Percentiles rank a stretch among this genome's conserved stretches.
Evolutionary conservation across 208 protist genomes (phyloP).

Genomic region (Acanthamoeba castellanii): DNA sequence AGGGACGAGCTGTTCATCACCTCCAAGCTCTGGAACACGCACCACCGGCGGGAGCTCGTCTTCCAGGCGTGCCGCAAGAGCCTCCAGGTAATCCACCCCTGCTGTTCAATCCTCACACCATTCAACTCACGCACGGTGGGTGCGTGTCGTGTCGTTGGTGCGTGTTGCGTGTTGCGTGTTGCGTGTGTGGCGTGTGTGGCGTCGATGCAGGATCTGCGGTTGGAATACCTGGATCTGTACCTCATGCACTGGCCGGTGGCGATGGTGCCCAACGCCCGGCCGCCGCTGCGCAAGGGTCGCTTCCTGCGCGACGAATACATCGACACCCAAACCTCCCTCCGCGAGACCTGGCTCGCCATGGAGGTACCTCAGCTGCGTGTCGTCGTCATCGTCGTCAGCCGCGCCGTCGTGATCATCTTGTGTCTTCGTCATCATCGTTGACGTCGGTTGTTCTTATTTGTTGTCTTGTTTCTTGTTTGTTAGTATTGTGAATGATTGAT

Average conservation of each 20-base stretch:
- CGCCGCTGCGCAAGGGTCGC: neutral
- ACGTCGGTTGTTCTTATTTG: too few relatives aligned
- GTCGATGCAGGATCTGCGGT: neutral
- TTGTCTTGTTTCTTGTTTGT: too few relatives aligned
- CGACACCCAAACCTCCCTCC: neutral
- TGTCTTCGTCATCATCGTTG: neutral
- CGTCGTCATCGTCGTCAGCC: neutral
- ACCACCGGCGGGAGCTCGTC: neutral
- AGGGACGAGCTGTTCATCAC: conserved; percentile 40
- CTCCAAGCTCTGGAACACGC: conserved; percentile 39
- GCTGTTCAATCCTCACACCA: too few relatives aligned
- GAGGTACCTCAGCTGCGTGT: neutral
- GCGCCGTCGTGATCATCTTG: neutral
- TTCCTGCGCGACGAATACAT: conserved; percentile 29
- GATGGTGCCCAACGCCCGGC: conserved; percentile 7
- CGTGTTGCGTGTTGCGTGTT: neutral
- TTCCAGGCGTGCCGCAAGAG: neutral
- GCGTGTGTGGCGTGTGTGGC: neutral
- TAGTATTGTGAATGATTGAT: too few relatives aligned
- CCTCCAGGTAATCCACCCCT: neutral
- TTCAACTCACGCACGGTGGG: neutral
- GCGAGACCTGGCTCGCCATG: conserved; percentile 35
- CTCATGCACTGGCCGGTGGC: conserved; percentile 53
- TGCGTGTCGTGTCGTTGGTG: neutral
- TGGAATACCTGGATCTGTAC: conserved; percentile 22